These are phyloP conservation scores for Psilocybe mexicana DNA, from an alignment of 1,284 basidiomycete genomes.

Conservation along the genomic window DNA sequence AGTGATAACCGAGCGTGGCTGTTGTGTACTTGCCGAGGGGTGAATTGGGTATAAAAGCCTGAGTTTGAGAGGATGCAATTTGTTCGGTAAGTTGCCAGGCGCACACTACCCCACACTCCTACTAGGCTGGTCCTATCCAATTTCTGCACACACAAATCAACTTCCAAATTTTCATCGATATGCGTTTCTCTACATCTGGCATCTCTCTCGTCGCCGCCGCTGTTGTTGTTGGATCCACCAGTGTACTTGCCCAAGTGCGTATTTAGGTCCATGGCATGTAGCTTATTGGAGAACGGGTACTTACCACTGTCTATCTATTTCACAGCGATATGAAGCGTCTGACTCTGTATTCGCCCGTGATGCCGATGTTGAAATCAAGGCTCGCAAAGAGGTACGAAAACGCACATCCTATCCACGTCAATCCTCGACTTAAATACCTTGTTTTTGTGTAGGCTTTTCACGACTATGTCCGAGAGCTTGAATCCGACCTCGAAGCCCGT, in stretches of 20 bases:
- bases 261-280: too few relatives aligned
- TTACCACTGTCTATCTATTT: neutral
- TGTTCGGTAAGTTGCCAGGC: neutral
- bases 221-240: conserved; percentile 13
- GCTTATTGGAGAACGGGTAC: neutral
- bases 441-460: neutral
- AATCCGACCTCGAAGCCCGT: conserved; percentile 10
- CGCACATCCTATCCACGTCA: neutral
- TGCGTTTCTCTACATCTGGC: conserved; percentile 17
- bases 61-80: neutral
- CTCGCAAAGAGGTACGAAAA: conserved; percentile 5
- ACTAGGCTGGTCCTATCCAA: conserved; percentile 14
- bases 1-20: neutral
- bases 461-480: conserved; percentile 10
- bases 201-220: conserved; percentile 5
- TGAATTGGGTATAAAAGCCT: neutral
- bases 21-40: neutral
- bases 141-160: neutral
- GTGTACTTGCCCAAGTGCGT: conserved; percentile 14
- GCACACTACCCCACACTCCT: neutral
- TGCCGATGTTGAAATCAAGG: conserved; percentile 8
- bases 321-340: conserved; percentile 6
- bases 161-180: neutral
- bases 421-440: too few relatives aligned
- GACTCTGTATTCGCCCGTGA: conserved; percentile 11